phyloP scores from a whole-genome alignment of 1,284 basidiomycete species.

The Trichosporon sp. region DNA sequence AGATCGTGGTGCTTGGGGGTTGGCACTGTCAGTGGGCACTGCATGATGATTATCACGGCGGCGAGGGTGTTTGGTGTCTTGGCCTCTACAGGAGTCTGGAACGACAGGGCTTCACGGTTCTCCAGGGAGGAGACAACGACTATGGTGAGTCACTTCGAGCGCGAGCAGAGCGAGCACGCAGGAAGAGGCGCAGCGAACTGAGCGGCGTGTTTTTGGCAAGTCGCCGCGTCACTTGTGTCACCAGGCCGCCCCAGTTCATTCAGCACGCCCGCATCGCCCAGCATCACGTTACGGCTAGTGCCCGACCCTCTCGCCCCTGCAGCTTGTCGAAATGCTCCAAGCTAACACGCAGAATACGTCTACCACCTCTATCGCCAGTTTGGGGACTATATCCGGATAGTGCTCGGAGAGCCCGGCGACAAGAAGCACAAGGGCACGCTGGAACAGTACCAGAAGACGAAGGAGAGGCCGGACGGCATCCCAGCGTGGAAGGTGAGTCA shows the following conservation, averaged over 20 bases:
- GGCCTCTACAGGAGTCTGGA: slow-evolving; percentile 28
- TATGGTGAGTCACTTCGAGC: slow-evolving; percentile 32
- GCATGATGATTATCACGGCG: slow-evolving; percentile 26
- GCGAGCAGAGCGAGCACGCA: neutral
- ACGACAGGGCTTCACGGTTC: slow-evolving; percentile 37
- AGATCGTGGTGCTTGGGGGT: slow-evolving; percentile 27
- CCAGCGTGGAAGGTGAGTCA: slow-evolving; percentile 41
- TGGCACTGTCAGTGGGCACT: slow-evolving; percentile 29
- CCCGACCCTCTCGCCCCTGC: too few species aligned
- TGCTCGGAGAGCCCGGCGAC: slow-evolving; percentile 28
- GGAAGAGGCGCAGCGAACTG: neutral
- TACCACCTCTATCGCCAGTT: slow-evolving; percentile 38
- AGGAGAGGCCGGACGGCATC: slow-evolving; percentile 30
- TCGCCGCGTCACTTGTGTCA: too few species aligned
- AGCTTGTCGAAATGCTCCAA: neutral
- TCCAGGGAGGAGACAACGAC: slow-evolving; percentile 33
- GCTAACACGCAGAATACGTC: slow-evolving; percentile 34
- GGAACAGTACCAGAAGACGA: slow-evolving; percentile 28
- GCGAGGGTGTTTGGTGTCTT: slow-evolving; percentile 28
- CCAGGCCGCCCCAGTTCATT: too few species aligned
- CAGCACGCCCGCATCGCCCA: too few species aligned
- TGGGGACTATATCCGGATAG: slow-evolving; percentile 33
- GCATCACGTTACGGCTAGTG: too few species aligned
- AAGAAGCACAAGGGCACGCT: slow-evolving; percentile 24
- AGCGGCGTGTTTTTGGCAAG: too few species aligned